Evolutionary conservation across 202 grass and related monocot species (phyloP), one percentile per base, ranked within the genome.

Genomic region (Schoenoplectus triqueter): DNA sequence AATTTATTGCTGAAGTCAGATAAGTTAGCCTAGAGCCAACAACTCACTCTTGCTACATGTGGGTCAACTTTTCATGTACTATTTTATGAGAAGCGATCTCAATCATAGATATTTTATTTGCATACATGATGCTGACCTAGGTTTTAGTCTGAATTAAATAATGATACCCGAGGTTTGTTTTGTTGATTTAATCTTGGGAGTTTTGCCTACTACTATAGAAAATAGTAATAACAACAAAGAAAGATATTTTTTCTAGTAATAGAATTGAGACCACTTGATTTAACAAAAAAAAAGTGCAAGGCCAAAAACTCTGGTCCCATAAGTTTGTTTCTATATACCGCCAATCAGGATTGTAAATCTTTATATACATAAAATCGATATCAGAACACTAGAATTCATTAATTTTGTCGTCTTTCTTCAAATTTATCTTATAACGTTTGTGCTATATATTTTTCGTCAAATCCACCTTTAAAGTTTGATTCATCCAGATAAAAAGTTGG

Each of bases 401-500:
- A 14, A 7, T 49, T 49, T 4, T 49, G 46, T 3, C 48, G 42
- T 71, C 6, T 72, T 72, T 72, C 1, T 20, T 73, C 46, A 73
- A 9, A 51, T 73, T 44, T 15, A 73, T 31, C 10, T 46, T 51
- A 51, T 51, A 50, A 5, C 3, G 47, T 20, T 51, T 73, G 46
- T 66, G 7, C 46, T 48, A 48, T 48, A 10, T 69, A 69, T 69
- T 1, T 48, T 71, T 71, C 1, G 17, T 51, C 45, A 49, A 9
- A 51, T 73, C 68, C 47, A 73, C 31, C 45, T 73, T 73, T 51
- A 73, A 10, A 9, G 46, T 55, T 22, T 75, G 72, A 3, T 75
- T 22, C 11, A 39, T 1, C 7, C 11, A 1, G 8, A 55, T 49
- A 73, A 49, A 20, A 50, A 20, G 9, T 50, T 21, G 46, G 70